Conservation (phyloP, 169 alveolate genomes). For the Plasmodium knowlesi region DNA sequence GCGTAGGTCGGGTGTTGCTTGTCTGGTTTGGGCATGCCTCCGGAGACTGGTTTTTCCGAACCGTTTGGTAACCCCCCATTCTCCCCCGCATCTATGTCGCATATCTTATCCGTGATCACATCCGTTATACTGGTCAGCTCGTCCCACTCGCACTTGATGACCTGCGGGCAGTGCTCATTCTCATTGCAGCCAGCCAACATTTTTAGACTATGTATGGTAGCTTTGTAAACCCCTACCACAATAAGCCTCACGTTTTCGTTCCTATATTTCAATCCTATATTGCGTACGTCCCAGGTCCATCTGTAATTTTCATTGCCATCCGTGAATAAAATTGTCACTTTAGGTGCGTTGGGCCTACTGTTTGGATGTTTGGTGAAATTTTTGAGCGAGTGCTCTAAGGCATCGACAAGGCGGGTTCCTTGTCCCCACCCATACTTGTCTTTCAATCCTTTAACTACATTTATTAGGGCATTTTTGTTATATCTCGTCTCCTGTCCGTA, state of each 20-base stretch:
- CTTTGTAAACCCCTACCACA: conserved; percentile 59
- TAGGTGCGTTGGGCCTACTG: conserved; percentile 38
- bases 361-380: conserved; percentile 63
- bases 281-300: neutral
- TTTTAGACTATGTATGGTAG: conserved; percentile 17
- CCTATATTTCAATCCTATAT: conserved; percentile 49
- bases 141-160: conserved; percentile 39
- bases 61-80: neutral
- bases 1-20: conserved; percentile 2
- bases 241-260: conserved; percentile 32
- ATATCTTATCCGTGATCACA: conserved; percentile 52
- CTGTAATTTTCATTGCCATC: conserved; percentile 58
- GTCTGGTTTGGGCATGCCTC: neutral
- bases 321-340: conserved; percentile 50
- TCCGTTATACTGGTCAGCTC: conserved; percentile 36
- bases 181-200: conserved; percentile 33
- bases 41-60: neutral
- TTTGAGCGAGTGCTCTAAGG: conserved; percentile 26
- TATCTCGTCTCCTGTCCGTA: conserved; percentile 53
- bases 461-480: conserved; percentile 21
- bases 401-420: conserved; percentile 40
- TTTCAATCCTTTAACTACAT: conserved; percentile 28
- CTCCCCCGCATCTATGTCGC: conserved; percentile 30
- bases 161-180: conserved; percentile 38
- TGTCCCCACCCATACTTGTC: conserved; percentile 24